These are phyloP conservation scores for Beta macrorhiza DNA, from an alignment of 179 eudicot species.

Conservation along the genomic window DNA sequence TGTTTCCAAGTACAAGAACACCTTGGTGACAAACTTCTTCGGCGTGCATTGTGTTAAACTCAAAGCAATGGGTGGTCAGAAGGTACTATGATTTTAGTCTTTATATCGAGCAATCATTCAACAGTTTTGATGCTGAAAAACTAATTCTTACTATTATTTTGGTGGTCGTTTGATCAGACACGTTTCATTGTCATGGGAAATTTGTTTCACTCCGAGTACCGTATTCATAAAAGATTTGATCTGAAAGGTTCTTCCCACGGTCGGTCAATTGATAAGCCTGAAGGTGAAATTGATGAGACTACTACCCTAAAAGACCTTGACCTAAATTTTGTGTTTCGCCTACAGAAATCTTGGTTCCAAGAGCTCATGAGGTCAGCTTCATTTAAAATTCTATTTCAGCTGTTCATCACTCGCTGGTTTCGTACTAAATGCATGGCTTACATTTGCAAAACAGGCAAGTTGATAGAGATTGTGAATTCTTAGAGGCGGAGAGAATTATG, in stretches of 20 bases:
- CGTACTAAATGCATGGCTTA: slow-evolving; percentile 10
- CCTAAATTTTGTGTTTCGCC: slow-evolving; percentile 75
- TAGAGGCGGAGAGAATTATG: slow-evolving; percentile 91
- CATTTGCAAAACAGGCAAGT: slow-evolving; percentile 57
- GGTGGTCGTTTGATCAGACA: slow-evolving; percentile 42
- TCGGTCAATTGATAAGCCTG: slow-evolving; percentile 74
- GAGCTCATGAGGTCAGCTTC: slow-evolving; percentile 72
- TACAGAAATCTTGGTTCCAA: slow-evolving; percentile 75
- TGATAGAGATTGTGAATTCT: slow-evolving; percentile 84
- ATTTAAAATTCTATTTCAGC: slow-evolving; percentile 10
- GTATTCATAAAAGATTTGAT: slow-evolving; percentile 86
- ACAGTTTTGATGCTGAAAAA: slow-evolving; percentile 9
- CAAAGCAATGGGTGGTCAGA: slow-evolving; percentile 83
- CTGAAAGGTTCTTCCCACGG: slow-evolving; percentile 97
- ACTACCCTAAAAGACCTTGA: slow-evolving; percentile 97
- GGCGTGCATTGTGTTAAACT: slow-evolving; percentile 98
- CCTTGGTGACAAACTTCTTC: slow-evolving; percentile 85
- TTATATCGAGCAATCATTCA: neutral
- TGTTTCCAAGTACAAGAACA: slow-evolving; percentile 65
- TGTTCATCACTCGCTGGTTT: neutral
- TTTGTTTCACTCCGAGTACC: slow-evolving; percentile 84
- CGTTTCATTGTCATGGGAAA: slow-evolving; percentile 98
- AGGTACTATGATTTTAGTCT: slow-evolving; percentile 44
- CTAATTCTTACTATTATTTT: slow-evolving; percentile 20
- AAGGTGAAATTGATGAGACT: slow-evolving; percentile 89